Evolutionary conservation across 768 basidiomycete species (phyloP), one percentile per base, ranked within the genome.

Genomic region (Asterophora parasitica): DNA sequence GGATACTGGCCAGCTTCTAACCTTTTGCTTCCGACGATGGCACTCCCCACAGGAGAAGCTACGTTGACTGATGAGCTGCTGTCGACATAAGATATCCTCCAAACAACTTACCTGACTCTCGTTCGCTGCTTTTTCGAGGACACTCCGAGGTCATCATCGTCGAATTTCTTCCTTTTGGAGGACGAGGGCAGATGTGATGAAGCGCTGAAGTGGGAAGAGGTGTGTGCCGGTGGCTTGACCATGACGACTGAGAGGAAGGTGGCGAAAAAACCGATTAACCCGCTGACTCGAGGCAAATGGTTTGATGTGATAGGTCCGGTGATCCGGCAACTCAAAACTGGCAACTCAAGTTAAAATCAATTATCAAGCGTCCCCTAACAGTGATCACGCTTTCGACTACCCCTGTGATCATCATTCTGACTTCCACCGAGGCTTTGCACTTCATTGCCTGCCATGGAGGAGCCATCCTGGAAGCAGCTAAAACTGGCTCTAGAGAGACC

Each of bases 1-100:
- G 31, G 17, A 43, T 38, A 47, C 41, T 32, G 27, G 30, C 16
- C 39, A 49, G 7, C 50, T 15, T 50, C 50, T 32, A 47, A 86
- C 88, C 77, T 91, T 91, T 67, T 92, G 89, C 63, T 92, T 92
- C 52, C 89, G 74, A 16, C 89, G 79, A 69, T 92, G 90, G 54
- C 90, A 92, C 69, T 92, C 89, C 13, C 86, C 86, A 48, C 88
- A 90, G 7, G 88, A 89, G 56, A 88, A 90, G 65, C 87, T 89
- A 58, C 6, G 37, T 45, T 34, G 30, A 27, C 27, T 23, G 40
- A 46, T 52, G 44, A 53, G 52, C 43, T 40, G 46, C 31, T 20
- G 42, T 40, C 34, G 36, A 46, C 45, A 39, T 43, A 26, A 26
- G 36, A 53, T n/a, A 43, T 37, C 50, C 20, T 33, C 15, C 50